These are phyloP conservation scores for Solanum arcanum DNA, from an alignment of 257 asterid genomes.

Conservation along the genomic window DNA sequence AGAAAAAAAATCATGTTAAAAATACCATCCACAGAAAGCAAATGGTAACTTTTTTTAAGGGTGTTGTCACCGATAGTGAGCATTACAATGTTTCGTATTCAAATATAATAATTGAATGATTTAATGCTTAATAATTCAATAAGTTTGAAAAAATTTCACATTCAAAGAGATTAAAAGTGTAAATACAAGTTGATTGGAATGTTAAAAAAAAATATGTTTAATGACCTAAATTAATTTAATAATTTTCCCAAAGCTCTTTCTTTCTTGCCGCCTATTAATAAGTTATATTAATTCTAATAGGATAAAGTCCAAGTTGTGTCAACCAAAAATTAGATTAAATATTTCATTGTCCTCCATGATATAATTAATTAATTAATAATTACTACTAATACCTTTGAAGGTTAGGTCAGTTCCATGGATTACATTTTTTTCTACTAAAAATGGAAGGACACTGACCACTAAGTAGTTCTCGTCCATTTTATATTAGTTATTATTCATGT, in stretches of 20 bases:
- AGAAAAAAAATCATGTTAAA: neutral
- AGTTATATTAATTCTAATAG: neutral
- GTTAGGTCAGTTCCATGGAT: neutral
- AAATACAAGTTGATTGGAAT: neutral
- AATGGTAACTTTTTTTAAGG: neutral
- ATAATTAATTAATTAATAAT: neutral
- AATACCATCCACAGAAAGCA: fast-evolving
- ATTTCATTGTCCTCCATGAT: neutral
- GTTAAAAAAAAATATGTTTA: neutral
- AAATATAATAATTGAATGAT: neutral
- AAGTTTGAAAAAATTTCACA: neutral
- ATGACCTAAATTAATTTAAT: neutral
- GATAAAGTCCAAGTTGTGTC: neutral
- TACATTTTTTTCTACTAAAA: neutral
- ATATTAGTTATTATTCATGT: fast-evolving
- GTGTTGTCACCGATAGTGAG: too few relatives aligned
- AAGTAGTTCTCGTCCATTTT: neutral
- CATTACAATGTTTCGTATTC: neutral
- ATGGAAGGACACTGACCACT: neutral
- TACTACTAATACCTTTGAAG: neutral
- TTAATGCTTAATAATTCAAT: neutral
- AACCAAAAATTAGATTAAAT: neutral
- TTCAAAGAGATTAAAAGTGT: neutral
- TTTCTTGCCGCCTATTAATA: neutral
- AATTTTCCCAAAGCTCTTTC: neutral